Evolutionary conservation across 108 stramenopile genomes (phyloP).

Genomic region (Fistulifera pelliculosa): DNA sequence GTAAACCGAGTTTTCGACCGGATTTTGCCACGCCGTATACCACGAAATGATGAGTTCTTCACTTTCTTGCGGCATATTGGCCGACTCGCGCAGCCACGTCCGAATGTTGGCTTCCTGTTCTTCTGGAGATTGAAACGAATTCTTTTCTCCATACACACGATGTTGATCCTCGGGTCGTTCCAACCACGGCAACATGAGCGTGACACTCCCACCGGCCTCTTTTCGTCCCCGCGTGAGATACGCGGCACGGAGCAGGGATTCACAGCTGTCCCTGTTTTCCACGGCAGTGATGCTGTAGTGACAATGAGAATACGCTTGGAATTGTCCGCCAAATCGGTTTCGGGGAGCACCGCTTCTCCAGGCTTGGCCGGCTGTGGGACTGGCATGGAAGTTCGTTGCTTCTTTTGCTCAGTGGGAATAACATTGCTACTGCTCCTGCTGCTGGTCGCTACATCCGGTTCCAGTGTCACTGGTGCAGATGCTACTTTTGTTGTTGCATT

Average conservation of each 20-base stretch:
- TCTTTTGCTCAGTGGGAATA: neutral
- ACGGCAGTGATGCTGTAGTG: constrained; percentile 82
- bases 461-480: no score
- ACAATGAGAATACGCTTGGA: constrained; percentile 79
- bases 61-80: constrained; percentile 27
- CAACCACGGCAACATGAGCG: constrained; percentile 84
- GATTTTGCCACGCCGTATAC: constrained; percentile 45
- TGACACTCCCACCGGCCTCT: constrained; percentile 54
- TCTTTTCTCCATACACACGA: constrained; percentile 44
- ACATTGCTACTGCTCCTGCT: neutral
- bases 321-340: constrained; percentile 65
- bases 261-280: constrained; percentile 92
- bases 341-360: constrained; percentile 48
- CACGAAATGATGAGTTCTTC: constrained; percentile 35
- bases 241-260: constrained; percentile 84
- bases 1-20: constrained; percentile 43
- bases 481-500: no score
- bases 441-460: no score
- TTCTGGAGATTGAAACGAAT: constrained; percentile 38
- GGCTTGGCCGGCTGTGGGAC: constrained; percentile 37
- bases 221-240: constrained; percentile 58
- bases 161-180: constrained; percentile 52
- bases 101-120: constrained; percentile 74
- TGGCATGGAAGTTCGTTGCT: constrained; percentile 29
- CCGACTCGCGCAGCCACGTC: constrained; percentile 43